These are phyloP conservation scores for Apostasia shenzhenica DNA, from an alignment of 106 monocot species.

Conservation along the genomic window DNA sequence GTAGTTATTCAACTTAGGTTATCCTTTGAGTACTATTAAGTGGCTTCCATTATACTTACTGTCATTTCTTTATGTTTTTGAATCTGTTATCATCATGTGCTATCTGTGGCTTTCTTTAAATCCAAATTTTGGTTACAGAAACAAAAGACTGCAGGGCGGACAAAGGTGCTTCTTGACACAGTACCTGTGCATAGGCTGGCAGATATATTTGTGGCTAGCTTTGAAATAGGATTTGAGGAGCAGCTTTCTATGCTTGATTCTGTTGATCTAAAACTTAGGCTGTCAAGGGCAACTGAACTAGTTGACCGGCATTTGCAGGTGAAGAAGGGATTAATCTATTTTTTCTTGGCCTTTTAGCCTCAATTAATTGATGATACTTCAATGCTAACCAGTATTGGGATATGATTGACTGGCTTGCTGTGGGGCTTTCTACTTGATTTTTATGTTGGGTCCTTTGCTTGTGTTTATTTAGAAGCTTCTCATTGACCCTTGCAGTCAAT, in stretches of 20 bases:
- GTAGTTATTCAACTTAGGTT: too few relatives aligned
- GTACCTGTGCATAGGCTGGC: slow-evolving; percentile 95
- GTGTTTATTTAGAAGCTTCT: slow-evolving; percentile 1
- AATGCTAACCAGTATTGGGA: neutral
- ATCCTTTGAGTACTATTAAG: too few relatives aligned
- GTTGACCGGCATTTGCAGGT: slow-evolving; percentile 97
- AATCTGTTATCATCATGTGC: neutral
- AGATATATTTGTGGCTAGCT: slow-evolving; percentile 99
- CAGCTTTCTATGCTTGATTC: slow-evolving; percentile 98
- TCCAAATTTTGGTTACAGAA: slow-evolving; percentile 49
- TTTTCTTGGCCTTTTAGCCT: neutral
- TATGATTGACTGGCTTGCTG: neutral
- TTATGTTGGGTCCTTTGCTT: neutral
- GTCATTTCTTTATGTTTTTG: too few relatives aligned
- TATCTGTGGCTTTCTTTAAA: neutral
- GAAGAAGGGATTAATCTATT: slow-evolving; percentile 4
- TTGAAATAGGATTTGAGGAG: slow-evolving; percentile 98
- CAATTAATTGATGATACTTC: neutral
- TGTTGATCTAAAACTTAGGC: slow-evolving; percentile 84
- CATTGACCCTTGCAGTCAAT: slow-evolving; percentile 61
- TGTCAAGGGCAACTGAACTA: slow-evolving; percentile 85
- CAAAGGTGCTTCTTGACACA: slow-evolving; percentile 98
- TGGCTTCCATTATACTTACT: too few relatives aligned
- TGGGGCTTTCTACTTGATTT: neutral
- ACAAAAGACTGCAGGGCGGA: slow-evolving; percentile 97